Base-by-base conservation (phyloP, 208 protist species). In the Ichthyophonus hoferi region DNA sequence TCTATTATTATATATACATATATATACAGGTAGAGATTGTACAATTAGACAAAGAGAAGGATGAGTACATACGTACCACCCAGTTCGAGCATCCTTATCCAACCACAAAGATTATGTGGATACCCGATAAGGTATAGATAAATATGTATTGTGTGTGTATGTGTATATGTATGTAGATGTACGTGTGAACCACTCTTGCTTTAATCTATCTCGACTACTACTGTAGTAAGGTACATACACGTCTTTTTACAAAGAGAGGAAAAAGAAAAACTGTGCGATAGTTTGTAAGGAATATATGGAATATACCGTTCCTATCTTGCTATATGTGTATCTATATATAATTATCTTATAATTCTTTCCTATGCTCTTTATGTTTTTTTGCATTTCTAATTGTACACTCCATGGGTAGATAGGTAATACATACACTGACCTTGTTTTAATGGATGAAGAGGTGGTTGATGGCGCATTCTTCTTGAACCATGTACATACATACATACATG, bases 61-160 rank as follows among this genome's bases (percentile, higher is more conserved):
- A 90, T 41, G 77, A 87, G 35, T 95, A 96, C 78, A 91, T 93
- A 84, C 42, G 83, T 2, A 90, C 88, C 0, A 90, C 50, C 41
- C 79, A 67, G 1, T 98, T 98, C 93, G 97, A 98, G 81, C 98
- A 99, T 40, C 86, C 91, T 1, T 92, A 93, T 42, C 88, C 93
- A 40, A 58, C 93, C 38, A 98, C 97, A n/a, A 98, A 98, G 86
- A 96, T 97, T 41, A 96, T 98, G 96, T 99, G 97, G 93, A 92
- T 96, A 0, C 98, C 98, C 7, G 94, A 96, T 31, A 90, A 88
- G 35, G 87, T 1, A 7, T 31, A 42, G 35, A 42, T 33, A 24
- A 38, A n/a, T n/a, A n/a, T n/a, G n/a, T n/a, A 7, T 3, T 86
- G 50, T 67, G 50, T 67, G 50, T 67, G 50, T 67, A 24, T 67